A percentile compares a stretch with the other conserved stretches of the same genome.
These are phyloP conservation scores for Eutrema yunnanense DNA, from an alignment of 345 rosid genomes.

Conservation along the genomic window DNA sequence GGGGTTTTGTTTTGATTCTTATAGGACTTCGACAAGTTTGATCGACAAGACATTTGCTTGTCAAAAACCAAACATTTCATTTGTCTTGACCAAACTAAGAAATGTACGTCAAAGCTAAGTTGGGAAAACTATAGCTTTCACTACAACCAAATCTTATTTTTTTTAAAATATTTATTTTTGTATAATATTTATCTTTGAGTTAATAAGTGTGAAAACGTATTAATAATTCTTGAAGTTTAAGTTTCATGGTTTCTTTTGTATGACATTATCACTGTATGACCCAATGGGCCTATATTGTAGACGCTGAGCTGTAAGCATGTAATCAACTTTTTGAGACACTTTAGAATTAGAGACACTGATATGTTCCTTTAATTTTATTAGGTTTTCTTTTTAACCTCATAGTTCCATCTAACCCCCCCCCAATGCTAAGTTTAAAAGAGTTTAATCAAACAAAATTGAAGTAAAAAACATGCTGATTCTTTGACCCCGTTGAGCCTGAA, in stretches of 20 bases:
- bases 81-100: slow-evolving; percentile 26
- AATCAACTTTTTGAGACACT: not conserved
- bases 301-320: not conserved
- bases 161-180: not conserved
- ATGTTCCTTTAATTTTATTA: not conserved
- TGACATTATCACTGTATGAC: not conserved
- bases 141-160: slow-evolving; percentile 1
- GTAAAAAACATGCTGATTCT: not conserved
- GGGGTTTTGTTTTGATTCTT: slow-evolving; percentile 3
- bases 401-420: not conserved
- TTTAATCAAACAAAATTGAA: not conserved
- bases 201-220: not conserved
- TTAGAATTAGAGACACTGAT: not conserved
- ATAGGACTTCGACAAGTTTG: not conserved
- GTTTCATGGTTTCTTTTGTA: not conserved
- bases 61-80: not conserved
- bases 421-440: not conserved
- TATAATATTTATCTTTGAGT: not conserved
- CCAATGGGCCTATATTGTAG: not conserved
- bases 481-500: not conserved
- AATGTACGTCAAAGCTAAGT: slow-evolving; percentile 21
- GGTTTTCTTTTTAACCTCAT: not conserved
- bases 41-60: not conserved
- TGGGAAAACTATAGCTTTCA: slow-evolving; percentile 7
- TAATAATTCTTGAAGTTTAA: not conserved